Conservation (phyloP, 2,329 filamentous ascomycete genomes). For the Arthrobotrys megalospora region DNA sequence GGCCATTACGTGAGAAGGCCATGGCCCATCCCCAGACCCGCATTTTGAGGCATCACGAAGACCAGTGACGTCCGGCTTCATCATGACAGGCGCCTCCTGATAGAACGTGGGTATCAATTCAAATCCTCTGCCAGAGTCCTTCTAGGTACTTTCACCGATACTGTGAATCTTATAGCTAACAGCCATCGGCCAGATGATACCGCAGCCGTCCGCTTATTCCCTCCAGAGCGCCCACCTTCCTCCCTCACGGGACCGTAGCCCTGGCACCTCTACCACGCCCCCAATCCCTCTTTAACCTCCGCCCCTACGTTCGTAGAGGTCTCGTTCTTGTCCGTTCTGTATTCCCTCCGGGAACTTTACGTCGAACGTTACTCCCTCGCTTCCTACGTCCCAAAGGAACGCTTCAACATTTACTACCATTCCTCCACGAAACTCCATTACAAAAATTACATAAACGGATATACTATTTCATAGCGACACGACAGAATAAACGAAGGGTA, state of each 20-base stretch:
- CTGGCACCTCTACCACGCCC: constrained; percentile 53
- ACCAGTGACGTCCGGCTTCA: constrained; percentile 30
- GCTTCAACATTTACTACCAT: constrained; percentile 18
- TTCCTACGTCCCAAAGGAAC: constrained; percentile 54
- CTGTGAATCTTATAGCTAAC: constrained; percentile 12
- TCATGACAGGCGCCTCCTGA: constrained; percentile 50
- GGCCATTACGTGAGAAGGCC: neutral
- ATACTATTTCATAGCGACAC: constrained; percentile 41
- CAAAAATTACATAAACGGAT: constrained; percentile 50
- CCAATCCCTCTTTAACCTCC: constrained; percentile 56
- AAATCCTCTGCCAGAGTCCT: neutral
- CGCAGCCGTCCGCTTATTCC: constrained; percentile 28
- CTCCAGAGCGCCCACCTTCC: constrained; percentile 25
- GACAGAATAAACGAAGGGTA: constrained; percentile 26
- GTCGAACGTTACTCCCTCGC: constrained; percentile 52
- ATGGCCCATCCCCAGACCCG: constrained; percentile 11
- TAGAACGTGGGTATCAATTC: constrained; percentile 31
- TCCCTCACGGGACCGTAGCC: constrained; percentile 53
- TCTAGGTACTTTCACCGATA: neutral
- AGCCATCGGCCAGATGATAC: constrained; percentile 51
- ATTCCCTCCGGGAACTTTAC: constrained; percentile 45
- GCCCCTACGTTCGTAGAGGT: constrained; percentile 36
- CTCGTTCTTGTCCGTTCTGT: constrained; percentile 42
- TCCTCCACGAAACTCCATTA: constrained; percentile 46
- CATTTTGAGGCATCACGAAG: constrained; percentile 24